Base-by-base conservation (phyloP, 257 asterid species). In the Ajuga chamaepitys region DNA sequence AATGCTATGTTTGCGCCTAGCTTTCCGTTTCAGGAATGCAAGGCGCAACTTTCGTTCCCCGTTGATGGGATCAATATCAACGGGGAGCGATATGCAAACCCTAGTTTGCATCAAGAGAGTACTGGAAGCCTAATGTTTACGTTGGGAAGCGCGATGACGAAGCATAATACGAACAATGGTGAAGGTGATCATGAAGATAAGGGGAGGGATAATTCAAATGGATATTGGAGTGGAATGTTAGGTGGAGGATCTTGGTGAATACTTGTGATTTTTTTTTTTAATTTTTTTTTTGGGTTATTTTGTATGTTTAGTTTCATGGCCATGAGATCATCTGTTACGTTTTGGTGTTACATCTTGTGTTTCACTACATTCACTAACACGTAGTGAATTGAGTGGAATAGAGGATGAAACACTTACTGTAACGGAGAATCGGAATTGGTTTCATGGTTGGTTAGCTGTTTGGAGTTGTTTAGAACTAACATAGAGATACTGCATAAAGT, bases 161-260 rank as follows among this genome's bases (percentile, higher is more conserved):
- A 79, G 46, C 78, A 75, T 58, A 42, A 59, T 46, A 40, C 85
- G 22, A 40, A 64, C 46, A 76, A 82, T 70, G 75, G 38, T 62
- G 76, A 78, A 35, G 70, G 11, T 8, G 65, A 77, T 67, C 80
- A 74, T n/a, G n/a, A n/a, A 45, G 82, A 72, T 37, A 85, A 78
- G 62, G 86, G 81, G 7, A 86, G 74, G 7, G 73, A 78, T 58
- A 82, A 71, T 77, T 54, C 86, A 45, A 82, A 78, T 75, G 89
- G 89, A 55, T 83, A 68, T 21, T 88, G 95, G 96, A 86, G 70
- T 70, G 95, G 91, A 53, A 80, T 85, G 83, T 67, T 88, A 58
- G 84, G 90, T 57, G 86, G 90, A 66, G 85, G 78, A 28, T 72
- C 83, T 42, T 88, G 87, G 87, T 82, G 70, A n/a, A n/a, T n/a